Evolutionary conservation across 768 basidiomycete species (phyloP).

Genomic region (Macrolepiota dolichaula): DNA sequence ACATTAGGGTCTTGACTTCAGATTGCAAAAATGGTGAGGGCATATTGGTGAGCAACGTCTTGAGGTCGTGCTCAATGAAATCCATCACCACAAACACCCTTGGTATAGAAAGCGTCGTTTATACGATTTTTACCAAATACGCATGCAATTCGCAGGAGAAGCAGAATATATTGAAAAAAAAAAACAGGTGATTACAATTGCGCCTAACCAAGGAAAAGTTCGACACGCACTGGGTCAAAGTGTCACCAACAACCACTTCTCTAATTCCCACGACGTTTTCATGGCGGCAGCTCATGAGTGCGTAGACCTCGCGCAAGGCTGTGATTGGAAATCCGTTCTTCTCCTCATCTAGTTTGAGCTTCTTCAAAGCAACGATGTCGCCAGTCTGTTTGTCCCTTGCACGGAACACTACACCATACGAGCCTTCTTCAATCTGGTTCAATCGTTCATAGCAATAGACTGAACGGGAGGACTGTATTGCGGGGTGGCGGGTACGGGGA

Average conservation of each 20-base stretch:
- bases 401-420: constrained; percentile 96
- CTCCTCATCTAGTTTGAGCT: constrained; percentile 97
- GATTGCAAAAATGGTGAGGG: constrained; percentile 95
- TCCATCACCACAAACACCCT: constrained; percentile 99
- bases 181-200: constrained; percentile 25
- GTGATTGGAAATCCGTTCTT: constrained; percentile 99
- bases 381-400: constrained; percentile 93
- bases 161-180: constrained; percentile 6
- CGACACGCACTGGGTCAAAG: constrained; percentile 91
- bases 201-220: constrained; percentile 17
- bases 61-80: constrained; percentile 99
- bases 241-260: constrained; percentile 98
- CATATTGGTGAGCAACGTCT: constrained; percentile 92
- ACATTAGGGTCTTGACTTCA: constrained; percentile 96
- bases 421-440: constrained; percentile 98
- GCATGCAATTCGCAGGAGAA: constrained; percentile 7
- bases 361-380: constrained; percentile 96
- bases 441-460: constrained; percentile 92
- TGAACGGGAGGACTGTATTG: constrained; percentile 82
- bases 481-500: constrained; percentile 70
- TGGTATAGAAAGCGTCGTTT: constrained; percentile 19
- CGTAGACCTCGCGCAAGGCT: constrained; percentile 89
- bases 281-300: constrained; percentile 92
- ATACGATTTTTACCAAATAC: constrained; percentile 1
- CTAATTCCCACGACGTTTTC: constrained; percentile 97